Percentiles rank a stretch among this genome's conserved stretches.
These are phyloP conservation scores for Lyophyllum decastes DNA, from an alignment of 768 basidiomycete genomes.

Conservation along the genomic window DNA sequence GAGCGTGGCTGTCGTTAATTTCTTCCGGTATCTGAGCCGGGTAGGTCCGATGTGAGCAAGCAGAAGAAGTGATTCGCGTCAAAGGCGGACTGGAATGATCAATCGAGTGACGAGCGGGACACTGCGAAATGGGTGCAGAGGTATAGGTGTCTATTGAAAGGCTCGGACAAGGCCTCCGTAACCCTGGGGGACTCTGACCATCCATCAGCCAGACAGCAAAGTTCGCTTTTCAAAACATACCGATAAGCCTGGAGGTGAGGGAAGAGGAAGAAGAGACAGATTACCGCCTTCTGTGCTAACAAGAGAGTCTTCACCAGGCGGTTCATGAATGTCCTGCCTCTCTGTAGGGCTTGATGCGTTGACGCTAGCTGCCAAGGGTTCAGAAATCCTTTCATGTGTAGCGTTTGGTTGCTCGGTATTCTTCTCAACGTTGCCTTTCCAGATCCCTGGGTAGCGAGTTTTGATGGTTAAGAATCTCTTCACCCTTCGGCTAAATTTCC, in stretches of 20 bases:
- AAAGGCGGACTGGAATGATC: slow-evolving; percentile 9
- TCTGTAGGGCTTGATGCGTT: not conserved
- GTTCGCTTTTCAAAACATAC: slow-evolving; percentile 13
- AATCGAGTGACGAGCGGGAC: slow-evolving; percentile 4
- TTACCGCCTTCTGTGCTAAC: not conserved
- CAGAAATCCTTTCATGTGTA: not conserved
- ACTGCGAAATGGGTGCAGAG: slow-evolving; percentile 5
- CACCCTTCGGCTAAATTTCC: slow-evolving; percentile 27
- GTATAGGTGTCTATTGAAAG: slow-evolving; percentile 20
- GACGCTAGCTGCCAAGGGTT: not conserved
- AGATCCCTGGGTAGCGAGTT: not conserved
- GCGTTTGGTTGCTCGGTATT: not conserved
- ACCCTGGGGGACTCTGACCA: slow-evolving; percentile 2
- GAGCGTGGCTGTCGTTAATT: not conserved
- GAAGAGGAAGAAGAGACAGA: slow-evolving; percentile 3
- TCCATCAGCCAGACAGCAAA: not conserved
- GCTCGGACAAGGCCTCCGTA: slow-evolving; percentile 15
- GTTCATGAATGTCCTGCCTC: not conserved
- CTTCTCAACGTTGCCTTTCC: not conserved
- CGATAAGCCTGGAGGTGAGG: slow-evolving; percentile 27
- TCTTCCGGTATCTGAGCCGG: not conserved
- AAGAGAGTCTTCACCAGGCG: not conserved
- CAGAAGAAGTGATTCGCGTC: slow-evolving; percentile 22
- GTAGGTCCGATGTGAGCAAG: slow-evolving; percentile 11
- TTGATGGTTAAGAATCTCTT: slow-evolving; percentile 25